Percentiles rank a stretch among this genome's conserved stretches.
These are phyloP conservation scores for Triticum urartu DNA, from an alignment of 176 grass and related monocot species.

Conservation along the genomic window DNA sequence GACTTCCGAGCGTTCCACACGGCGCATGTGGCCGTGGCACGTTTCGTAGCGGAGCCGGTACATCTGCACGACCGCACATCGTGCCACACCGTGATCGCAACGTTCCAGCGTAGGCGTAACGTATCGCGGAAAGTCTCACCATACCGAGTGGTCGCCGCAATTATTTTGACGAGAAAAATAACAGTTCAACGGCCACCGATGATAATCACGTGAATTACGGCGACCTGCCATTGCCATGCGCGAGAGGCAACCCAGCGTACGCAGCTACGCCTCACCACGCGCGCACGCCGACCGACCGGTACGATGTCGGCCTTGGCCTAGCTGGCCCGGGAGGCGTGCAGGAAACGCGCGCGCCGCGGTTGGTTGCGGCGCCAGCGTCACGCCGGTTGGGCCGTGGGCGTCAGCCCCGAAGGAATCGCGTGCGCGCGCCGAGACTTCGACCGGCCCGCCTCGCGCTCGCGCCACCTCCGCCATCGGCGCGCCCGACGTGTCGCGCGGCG, in stretches of 20 bases:
- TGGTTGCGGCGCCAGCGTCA: slow-evolving; percentile 35
- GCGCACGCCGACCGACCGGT: not conserved
- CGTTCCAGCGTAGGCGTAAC: not conserved
- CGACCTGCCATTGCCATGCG: not conserved
- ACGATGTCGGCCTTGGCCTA: not conserved
- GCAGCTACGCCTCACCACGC: not conserved
- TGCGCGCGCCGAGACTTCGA: not conserved
- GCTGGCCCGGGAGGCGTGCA: slow-evolving; percentile 11
- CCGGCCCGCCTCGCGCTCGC: slow-evolving; percentile 3
- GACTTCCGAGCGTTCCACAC: not conserved
- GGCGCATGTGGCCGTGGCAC: not conserved
- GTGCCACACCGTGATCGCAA: not conserved
- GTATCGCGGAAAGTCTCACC: not conserved
- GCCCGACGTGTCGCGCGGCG: slow-evolving; percentile 41
- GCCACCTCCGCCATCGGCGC: slow-evolving; percentile 34
- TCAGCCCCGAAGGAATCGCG: slow-evolving; percentile 20
- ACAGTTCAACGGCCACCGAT: not conserved
- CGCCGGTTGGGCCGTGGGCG: slow-evolving; percentile 36
- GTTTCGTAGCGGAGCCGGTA: not conserved
- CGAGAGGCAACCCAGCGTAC: not conserved
- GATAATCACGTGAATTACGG: not conserved
- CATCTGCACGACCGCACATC: not conserved
- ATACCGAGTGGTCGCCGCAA: not conserved
- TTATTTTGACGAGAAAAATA: not conserved
- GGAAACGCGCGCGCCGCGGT: slow-evolving; percentile 28